phyloP scores from a whole-genome alignment of 2,329 filamentous ascomycete genomes.

The Pseudofabraea citricarpa region DNA sequence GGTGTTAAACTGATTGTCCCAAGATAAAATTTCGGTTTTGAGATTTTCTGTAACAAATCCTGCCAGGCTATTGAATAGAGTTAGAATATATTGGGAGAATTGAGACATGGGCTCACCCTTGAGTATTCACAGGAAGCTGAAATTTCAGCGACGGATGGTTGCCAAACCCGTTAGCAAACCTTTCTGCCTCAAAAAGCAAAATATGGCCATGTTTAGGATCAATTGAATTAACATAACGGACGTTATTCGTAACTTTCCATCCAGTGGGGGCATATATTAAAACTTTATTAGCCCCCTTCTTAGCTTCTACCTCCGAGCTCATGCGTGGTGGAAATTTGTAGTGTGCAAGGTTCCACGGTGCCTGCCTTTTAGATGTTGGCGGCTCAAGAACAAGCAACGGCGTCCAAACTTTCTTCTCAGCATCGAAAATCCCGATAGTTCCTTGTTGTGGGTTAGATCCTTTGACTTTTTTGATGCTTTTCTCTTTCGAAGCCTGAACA shows the following conservation, averaged over 20 bases:
- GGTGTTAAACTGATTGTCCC: too few relatives aligned
- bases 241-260: background rate
- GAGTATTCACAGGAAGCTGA: background rate
- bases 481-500: background rate
- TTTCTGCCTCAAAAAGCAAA: background rate
- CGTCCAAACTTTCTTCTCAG: background rate
- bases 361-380: background rate
- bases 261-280: background rate
- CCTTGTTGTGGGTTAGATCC: background rate
- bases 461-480: background rate
- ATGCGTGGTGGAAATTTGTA: constrained; percentile 2
- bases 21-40: too few relatives aligned
- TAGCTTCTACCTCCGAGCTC: background rate
- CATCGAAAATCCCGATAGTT: constrained; percentile 3
- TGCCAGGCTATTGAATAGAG: too few relatives aligned
- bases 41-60: too few relatives aligned
- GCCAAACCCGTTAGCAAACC: background rate
- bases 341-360: constrained; percentile 1
- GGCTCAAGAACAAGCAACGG: constrained; percentile 1
- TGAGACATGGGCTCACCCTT: background rate
- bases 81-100: background rate
- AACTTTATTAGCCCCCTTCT: background rate
- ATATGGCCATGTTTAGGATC: background rate
- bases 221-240: background rate
- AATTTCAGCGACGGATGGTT: background rate